These are phyloP conservation scores for Ganoderma lingzhi DNA, from an alignment of 1,284 basidiomycete species.

Conservation along the genomic window DNA sequence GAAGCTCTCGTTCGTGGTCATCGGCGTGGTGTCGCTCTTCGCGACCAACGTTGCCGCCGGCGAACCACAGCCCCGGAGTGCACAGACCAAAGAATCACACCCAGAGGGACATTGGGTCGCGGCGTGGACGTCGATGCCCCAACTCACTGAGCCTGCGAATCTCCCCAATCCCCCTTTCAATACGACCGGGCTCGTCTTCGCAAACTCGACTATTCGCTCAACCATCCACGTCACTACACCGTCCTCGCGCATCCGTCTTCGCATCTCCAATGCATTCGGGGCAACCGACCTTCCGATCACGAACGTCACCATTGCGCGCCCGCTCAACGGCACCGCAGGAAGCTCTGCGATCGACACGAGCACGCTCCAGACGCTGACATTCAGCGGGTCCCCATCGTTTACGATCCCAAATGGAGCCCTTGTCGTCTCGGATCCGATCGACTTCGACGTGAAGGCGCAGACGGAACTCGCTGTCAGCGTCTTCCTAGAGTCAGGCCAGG, in stretches of 20 bases:
- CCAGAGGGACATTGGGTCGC: slow-evolving; percentile 49
- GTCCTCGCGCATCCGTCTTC: slow-evolving; percentile 50
- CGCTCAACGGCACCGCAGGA: slow-evolving; percentile 47
- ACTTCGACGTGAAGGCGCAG: slow-evolving; percentile 47
- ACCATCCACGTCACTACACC: slow-evolving; percentile 53
- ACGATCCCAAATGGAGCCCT: slow-evolving; percentile 54
- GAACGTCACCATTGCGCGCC: slow-evolving; percentile 51
- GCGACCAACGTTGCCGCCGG: background rate
- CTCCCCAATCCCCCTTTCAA: slow-evolving; percentile 53
- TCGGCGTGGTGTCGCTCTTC: slow-evolving; percentile 7
- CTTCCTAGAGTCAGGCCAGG: slow-evolving; percentile 51
- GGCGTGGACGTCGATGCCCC: slow-evolving; percentile 57
- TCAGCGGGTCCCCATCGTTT: slow-evolving; percentile 51
- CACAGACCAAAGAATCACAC: slow-evolving; percentile 6
- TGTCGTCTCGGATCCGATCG: slow-evolving; percentile 54
- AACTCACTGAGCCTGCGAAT: slow-evolving; percentile 53
- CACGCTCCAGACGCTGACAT: slow-evolving; percentile 50
- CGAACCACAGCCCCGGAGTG: background rate
- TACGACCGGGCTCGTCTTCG: slow-evolving; percentile 47
- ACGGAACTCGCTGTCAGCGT: slow-evolving; percentile 50
- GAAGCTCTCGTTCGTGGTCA: slow-evolving; percentile 1
- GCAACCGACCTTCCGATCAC: slow-evolving; percentile 52
- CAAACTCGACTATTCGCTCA: slow-evolving; percentile 57
- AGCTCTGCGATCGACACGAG: slow-evolving; percentile 44
- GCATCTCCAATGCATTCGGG: slow-evolving; percentile 58